Evolutionary conservation across 805 yeast species (phyloP), one percentile per base, ranked within the genome.

Genomic region (Candida methanosorbosa): DNA sequence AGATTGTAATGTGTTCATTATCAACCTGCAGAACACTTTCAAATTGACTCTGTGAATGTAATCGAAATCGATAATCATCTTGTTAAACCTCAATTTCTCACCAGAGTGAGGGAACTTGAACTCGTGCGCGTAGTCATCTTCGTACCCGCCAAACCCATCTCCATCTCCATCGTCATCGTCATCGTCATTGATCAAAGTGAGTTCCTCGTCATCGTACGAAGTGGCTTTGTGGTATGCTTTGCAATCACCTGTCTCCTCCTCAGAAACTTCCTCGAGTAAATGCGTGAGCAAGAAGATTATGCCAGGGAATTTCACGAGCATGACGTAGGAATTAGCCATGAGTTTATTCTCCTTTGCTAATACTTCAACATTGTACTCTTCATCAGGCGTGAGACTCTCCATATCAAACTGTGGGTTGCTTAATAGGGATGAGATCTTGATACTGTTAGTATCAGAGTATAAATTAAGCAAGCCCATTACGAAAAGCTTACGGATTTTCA

Each of bases 261-360:
- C 97, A 37, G 77, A 72, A 12, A 81, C 66, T 49, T 86, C 95
- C 46, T 88, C 96, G 32, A 84, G 51, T 39, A 81, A 66, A 33
- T 69, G 54, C 2, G 58, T 43, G 11, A 44, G 25, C 22, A 49
- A 27, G 14, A 45, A 44, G 27, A 60, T 29, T 18, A 54, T 30
- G 5, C 37, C 50, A 33, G 62, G 57, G 26, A 63, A 46, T 9
- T 44, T 37, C 9, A 30, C 19, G 3, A 43, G 35, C 18, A 58
- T 38, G 4, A 54, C 50, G 17, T 49, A 33, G 3, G 48, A 33
- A 7, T 55, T 33, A 1, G 52, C 35, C 4, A 14, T 15, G n/a
- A n/a, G n/a, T 6, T 4, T 12, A 12, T 15, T 4, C 13, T 26
- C 17, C 3, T 57, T 41, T n/a, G 28, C n/a, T 8, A 26, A 5